Evolutionary conservation across 1,139 yeast species (phyloP).

Genomic region (Suhomyces panamericanus): DNA sequence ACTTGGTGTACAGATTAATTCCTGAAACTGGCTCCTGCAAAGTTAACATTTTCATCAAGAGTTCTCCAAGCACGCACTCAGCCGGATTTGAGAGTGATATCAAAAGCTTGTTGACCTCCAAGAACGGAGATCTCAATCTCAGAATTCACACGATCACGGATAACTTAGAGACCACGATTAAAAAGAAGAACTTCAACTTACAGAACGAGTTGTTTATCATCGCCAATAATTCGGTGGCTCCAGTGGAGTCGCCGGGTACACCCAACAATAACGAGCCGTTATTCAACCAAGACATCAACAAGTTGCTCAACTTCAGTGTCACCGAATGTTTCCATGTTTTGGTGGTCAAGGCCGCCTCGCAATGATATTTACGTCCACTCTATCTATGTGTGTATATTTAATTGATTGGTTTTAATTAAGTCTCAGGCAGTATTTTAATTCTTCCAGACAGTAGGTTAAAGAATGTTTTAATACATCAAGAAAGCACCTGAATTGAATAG

Average conservation of each 20-base stretch:
- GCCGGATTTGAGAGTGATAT: constrained; percentile 27
- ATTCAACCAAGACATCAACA: constrained; percentile 20
- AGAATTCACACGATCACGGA: constrained; percentile 22
- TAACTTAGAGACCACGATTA: constrained; percentile 14
- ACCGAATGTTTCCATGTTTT: constrained; percentile 27
- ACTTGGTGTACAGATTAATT: constrained; percentile 25
- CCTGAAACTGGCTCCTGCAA: constrained; percentile 10
- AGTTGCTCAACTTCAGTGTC: constrained; percentile 23
- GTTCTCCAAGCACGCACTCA: constrained; percentile 14
- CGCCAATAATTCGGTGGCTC: constrained; percentile 20
- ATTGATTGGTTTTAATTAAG: background rate
- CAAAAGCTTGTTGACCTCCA: constrained; percentile 17
- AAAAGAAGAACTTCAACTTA: constrained; percentile 14
- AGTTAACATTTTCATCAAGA: constrained; percentile 26
- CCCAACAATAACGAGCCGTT: constrained; percentile 7
- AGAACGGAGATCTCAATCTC: constrained; percentile 16
- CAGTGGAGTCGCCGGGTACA: constrained; percentile 1
- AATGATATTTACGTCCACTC: background rate
- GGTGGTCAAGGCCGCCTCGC: constrained; percentile 24
- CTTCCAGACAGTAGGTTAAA: no score
- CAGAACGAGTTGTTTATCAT: constrained; percentile 26
- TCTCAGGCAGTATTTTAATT: background rate
- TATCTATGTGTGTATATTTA: background rate
- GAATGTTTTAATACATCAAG: no score
- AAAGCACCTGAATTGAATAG: no score